Percentiles rank a stretch among this genome's conserved stretches.
Conservation (phyloP, 1,284 basidiomycete species). For the Ceratobasidium sp. region DNA sequence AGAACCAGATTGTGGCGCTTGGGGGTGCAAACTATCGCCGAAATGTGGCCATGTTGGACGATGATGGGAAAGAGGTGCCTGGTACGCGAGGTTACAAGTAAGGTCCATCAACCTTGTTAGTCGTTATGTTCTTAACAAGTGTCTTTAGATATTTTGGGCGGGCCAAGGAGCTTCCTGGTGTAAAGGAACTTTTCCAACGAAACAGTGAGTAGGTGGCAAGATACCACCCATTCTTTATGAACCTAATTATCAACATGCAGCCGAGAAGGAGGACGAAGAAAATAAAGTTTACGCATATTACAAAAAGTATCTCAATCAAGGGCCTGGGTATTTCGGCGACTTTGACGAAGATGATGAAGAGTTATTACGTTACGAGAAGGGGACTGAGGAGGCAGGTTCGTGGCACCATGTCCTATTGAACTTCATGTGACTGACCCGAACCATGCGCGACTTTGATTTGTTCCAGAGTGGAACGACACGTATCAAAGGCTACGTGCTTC, state of each 20-base stretch:
- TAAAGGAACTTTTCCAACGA: constrained; percentile 89
- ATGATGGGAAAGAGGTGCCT: constrained; percentile 93
- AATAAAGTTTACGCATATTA: constrained; percentile 78
- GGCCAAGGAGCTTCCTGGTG: constrained; percentile 94
- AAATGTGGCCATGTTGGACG: constrained; percentile 89
- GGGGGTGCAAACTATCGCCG: constrained; percentile 97
- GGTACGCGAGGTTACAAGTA: constrained; percentile 99
- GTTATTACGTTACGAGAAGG: constrained; percentile 73
- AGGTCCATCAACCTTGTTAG: constrained; percentile 50
- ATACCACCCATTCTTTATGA: not conserved
- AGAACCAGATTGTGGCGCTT: constrained; percentile 92
- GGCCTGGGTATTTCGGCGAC: constrained; percentile 91
- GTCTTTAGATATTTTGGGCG: constrained; percentile 88
- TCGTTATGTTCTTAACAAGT: not conserved
- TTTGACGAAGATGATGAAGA: constrained; percentile 79
- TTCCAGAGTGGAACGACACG: constrained; percentile 74
- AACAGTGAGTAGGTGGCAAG: constrained; percentile 61
- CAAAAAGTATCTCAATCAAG: constrained; percentile 88
- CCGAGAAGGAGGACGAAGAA: constrained; percentile 75
- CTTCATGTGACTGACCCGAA: constrained; percentile 28
- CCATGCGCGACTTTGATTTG: constrained; percentile 10
- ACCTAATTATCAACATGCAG: constrained; percentile 12
- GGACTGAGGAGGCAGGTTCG: constrained; percentile 77
- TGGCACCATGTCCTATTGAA: constrained; percentile 39
- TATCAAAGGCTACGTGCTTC: constrained; percentile 63